These are phyloP conservation scores for Barnettozyma siamensis DNA, from an alignment of 805 yeast species.

Conservation along the genomic window DNA sequence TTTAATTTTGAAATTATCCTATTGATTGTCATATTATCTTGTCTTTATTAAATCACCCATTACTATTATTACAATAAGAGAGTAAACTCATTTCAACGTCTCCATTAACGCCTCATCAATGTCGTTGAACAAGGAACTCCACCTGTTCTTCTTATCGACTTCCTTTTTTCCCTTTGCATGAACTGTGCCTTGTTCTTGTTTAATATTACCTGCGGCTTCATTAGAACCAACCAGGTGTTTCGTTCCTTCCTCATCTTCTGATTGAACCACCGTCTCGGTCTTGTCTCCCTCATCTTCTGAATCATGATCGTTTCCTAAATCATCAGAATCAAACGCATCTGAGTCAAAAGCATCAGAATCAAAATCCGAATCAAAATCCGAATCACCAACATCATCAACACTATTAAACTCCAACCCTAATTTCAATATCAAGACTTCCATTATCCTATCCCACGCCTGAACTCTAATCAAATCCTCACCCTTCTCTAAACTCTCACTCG, in stretches of 20 bases:
- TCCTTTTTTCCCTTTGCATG: no score
- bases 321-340: constrained; percentile 6
- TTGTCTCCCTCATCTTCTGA: constrained; percentile 14
- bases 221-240: no score
- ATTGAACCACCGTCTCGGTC: background rate
- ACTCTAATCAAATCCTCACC: constrained; percentile 4
- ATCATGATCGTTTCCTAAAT: constrained; percentile 1
- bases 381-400: background rate
- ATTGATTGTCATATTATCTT: no score
- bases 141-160: no score
- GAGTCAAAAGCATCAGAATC: constrained; percentile 9
- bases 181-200: no score
- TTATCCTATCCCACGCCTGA: constrained; percentile 21
- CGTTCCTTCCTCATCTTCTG: no score
- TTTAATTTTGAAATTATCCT: no score
- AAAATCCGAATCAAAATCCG: constrained; percentile 3
- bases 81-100: constrained; percentile 4
- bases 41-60: no score
- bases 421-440: constrained; percentile 20
- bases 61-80: no score
- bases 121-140: constrained; percentile 21
- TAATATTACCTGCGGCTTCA: no score
- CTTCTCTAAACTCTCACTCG: background rate
- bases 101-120: constrained; percentile 21
- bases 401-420: constrained; percentile 11